Base-by-base conservation (phyloP, 2,329 filamentous ascomycete species). In the Neonectria sp. region DNA sequence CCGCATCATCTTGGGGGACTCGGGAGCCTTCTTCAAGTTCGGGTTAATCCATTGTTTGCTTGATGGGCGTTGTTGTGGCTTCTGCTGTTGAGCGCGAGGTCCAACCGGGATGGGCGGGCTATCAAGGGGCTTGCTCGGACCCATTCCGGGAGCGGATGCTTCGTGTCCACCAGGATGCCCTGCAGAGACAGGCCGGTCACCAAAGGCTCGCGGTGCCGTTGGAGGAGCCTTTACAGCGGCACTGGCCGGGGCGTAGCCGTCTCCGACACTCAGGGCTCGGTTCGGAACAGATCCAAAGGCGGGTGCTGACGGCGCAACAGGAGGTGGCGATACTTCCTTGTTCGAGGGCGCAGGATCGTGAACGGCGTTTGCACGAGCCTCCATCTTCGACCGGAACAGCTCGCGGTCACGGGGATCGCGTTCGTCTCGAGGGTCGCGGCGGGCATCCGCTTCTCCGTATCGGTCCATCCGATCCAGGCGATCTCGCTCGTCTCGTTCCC, bases 1-100 rank as follows among this genome's bases (percentile, higher is more conserved):
- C 63, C 86, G 81, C 71, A 82, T 84, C 33, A 83, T 74, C 68
- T 86, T 87, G 3, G 88, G 87, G 2, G 86, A 88, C 21, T 87
- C 86, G 2, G 86, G 84, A 0, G 80, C 77, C 65, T 86, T 86
- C 75, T 85, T 88, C 5, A 86, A 72, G 31, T 83, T 84, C 4
- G 87, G 86, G 57, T 89, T 89, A 64, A 88, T 86, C 88, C 88
- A 90, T 76, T 89, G 88, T 71, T 88, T 89, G 74, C 87, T 89
- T 0, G 86, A 87, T 17, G 86, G 83, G 7, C 86, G 84, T 6
- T 66, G 67, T 66, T 81, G 79, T 25, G 71, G 82, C 52, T 82
- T 82, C 55, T 82, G 81, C 64, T 84, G 85, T 65, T 88, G 86
- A 17, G 84, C 84, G 40, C 88, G 84, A 37, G 87, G 87, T 11